Base-by-base conservation (phyloP, 371 early-diverging fungal genomes). In the Mucor ambiguus region DNA sequence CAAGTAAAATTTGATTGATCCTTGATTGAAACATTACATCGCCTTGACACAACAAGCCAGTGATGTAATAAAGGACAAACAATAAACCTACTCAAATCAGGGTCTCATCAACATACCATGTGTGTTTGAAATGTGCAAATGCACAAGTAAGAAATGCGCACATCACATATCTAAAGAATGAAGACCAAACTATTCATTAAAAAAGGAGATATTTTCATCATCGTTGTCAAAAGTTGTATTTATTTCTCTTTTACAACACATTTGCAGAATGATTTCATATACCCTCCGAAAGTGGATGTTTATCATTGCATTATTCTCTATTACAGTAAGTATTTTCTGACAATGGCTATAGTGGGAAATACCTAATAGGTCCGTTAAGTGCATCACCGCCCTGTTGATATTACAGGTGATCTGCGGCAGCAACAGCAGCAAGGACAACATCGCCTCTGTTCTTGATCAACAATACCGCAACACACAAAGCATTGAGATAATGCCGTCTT, bases 281-380 rank as follows among this genome's bases (percentile, higher is more conserved):
- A 30, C n/a, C 20, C 11, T 43, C 4, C 63, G 57, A 14, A 41
- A 43, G 44, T 63, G 63, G 63, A 29, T 44, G 14, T 63, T 63
- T 20, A 56, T 63, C 20, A 32, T 63, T 30, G 57, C 44, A 41
- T 20, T 56, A 4, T 44, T 63, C 28, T 63, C 55, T 2, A 43
- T 56, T 8, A 41, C 29, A 32, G 63, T 56, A 56, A 63, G 63
- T 43, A 10, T 43, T 11, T 20, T 16, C 16, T 38, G 20, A n/a
- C n/a, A n/a, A 10, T 30, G 32, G 12, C 12, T 32, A 56, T 33
- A 30, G 4, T 6, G 10, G 38, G 14, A 38, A 38, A 38, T 38
- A 16, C 1, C 38, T 38, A 32, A 32, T n/a, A 32, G 8, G n/a
- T 10, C 22, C 9, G n/a, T 38, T 12, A 24, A 62, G 63, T 62